Conservation (phyloP, 179 eudicot species). For the Corrigiola litoralis region DNA sequence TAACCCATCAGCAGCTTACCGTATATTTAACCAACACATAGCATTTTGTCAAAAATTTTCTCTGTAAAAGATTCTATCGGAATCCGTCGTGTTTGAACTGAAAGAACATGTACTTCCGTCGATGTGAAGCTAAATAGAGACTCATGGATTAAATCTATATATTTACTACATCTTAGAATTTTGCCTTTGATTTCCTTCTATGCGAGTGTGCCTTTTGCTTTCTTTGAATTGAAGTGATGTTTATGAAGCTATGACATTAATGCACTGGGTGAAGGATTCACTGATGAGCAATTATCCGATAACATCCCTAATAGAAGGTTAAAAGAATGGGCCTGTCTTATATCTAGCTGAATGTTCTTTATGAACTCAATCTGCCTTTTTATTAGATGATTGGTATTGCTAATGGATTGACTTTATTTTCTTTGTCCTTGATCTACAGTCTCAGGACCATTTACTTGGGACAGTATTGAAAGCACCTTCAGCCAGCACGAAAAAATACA, state of each 20-base stretch:
- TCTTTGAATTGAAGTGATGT: neutral
- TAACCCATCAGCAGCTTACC: too few species aligned
- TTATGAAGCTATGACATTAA: conserved; percentile 9
- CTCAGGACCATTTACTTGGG: conserved; percentile 85
- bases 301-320: neutral
- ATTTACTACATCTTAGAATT: neutral
- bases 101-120: neutral
- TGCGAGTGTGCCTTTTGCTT: neutral
- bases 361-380: neutral
- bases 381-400: neutral
- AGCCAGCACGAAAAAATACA: conserved; percentile 48
- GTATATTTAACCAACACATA: too few species aligned
- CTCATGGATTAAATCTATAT: neutral
- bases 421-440: conserved; percentile 42
- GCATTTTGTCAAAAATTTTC: too few species aligned
- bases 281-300: neutral
- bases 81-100: too few species aligned
- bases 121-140: neutral
- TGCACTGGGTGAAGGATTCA: neutral
- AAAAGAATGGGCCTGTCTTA: neutral
- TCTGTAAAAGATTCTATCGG: too few species aligned
- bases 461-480: conserved; percentile 70
- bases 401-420: conserved; percentile 9
- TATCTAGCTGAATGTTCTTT: neutral
- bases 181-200: neutral